These are phyloP conservation scores for Mucor lusitanicus DNA, from an alignment of 371 early-diverging fungal species.

Conservation along the genomic window DNA sequence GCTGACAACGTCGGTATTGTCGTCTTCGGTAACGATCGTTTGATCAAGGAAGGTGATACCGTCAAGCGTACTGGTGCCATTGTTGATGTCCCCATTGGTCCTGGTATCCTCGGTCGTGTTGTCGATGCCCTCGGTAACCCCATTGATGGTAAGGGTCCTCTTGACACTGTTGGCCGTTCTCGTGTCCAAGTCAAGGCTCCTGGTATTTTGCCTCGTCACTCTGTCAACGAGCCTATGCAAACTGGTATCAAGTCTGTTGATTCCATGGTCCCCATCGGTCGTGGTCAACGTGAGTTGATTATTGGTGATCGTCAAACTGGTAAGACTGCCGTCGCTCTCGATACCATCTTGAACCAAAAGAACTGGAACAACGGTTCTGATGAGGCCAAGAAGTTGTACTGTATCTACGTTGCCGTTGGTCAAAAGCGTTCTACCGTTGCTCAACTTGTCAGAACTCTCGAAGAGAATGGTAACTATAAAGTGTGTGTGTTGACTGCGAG, in stretches of 20 bases:
- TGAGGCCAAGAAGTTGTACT: slow-evolving; percentile 75
- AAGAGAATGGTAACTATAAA: slow-evolving; percentile 67
- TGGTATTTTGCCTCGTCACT: slow-evolving; percentile 96
- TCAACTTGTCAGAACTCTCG: slow-evolving; percentile 95
- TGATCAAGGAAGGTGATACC: slow-evolving; percentile 88
- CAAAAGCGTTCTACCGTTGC: slow-evolving; percentile 98
- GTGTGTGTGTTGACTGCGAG: too few species aligned
- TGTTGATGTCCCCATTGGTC: slow-evolving; percentile 94
- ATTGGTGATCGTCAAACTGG: slow-evolving; percentile 99
- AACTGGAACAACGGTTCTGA: slow-evolving; percentile 78
- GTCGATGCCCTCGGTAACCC: slow-evolving; percentile 98
- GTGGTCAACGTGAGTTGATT: slow-evolving; percentile 99
- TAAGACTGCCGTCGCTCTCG: slow-evolving; percentile 95
- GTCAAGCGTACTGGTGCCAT: slow-evolving; percentile 96
- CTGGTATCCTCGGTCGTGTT: slow-evolving; percentile 92
- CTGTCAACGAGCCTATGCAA: slow-evolving; percentile 97
- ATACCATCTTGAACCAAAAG: slow-evolving; percentile 97
- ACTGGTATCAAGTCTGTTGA: slow-evolving; percentile 98
- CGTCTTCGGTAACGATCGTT: slow-evolving; percentile 98
- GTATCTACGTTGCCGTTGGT: slow-evolving; percentile 96
- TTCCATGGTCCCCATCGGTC: slow-evolving; percentile 98
- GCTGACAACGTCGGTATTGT: slow-evolving; percentile 98
- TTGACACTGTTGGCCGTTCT: slow-evolving; percentile 75
- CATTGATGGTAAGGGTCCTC: slow-evolving; percentile 97
- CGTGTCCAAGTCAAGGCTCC: slow-evolving; percentile 97